Base-by-base conservation (phyloP, 2,329 filamentous ascomycete genomes). In the Fusarium abutilonis region DNA sequence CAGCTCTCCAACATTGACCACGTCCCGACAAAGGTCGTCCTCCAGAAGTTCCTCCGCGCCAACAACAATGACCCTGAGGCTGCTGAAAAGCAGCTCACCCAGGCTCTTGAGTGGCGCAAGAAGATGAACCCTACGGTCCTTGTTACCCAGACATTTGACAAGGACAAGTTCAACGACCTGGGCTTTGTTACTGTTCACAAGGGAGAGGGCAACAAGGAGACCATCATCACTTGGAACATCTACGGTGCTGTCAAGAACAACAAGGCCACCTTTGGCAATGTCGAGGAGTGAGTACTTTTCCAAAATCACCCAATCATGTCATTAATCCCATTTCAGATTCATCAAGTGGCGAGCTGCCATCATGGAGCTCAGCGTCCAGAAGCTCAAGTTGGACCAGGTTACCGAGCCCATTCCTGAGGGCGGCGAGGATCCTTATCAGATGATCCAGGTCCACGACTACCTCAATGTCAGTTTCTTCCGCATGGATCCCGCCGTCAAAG, bases 391-490 rank as follows among this genome's bases (percentile, higher is more conserved):
- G 62, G 74, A 83, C 17, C 81, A 85, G 23, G 91, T 91, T 47
- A 92, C 86, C 9, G 79, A 83, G 64, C 84, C 86, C 38, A 92
- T 93, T 70, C 87, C 89, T 3, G 88, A 92, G 53, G 88, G 86
- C 49, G 89, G 87, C 61, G 80, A 85, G 66, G 94, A 97, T 72
- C 91, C 90, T 1, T 96, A 97, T 79, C 91, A 94, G 77, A 93
- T 96, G 80, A 85, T 91, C 70, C 93, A 97, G 77, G 88, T 97
- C 26, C 94, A 98, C 78, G 94, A 98, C 80, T 97, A 97, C 82
- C 86, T 91, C 69, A 89, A 87, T 62, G 88, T 96, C 73, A 92
- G 88, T 72, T 97, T 97, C 82, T 82, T 97, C 67, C 88, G 92
- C 58, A 88, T 91, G 80, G 89, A 94, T 53, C 85, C 90, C 1